Evolutionary conservation across 164 flowering plant species (phyloP).

Genomic region (Vitis amurensis): DNA sequence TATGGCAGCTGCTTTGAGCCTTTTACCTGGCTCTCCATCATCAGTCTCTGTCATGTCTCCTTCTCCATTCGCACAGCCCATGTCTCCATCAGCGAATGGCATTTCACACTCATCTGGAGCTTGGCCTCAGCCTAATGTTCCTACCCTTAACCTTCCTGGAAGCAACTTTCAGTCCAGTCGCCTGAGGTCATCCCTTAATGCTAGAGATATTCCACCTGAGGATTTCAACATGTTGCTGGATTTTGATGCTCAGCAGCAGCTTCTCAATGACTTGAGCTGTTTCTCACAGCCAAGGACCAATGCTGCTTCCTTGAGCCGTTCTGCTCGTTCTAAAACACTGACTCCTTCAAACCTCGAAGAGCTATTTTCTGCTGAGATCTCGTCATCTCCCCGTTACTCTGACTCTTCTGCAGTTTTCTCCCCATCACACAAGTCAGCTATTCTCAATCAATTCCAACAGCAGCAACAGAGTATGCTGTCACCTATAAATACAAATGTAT

Average conservation of each 20-base stretch:
- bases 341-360: conserved; percentile 86
- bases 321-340: conserved; percentile 55
- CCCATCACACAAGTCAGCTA: conserved; percentile 75
- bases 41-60: conserved; percentile 69
- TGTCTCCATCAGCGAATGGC: conserved; percentile 78
- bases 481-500: conserved; percentile 66
- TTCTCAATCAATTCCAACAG: conserved; percentile 79
- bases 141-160: conserved; percentile 84
- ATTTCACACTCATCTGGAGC: conserved; percentile 57
- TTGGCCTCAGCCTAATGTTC: conserved; percentile 85
- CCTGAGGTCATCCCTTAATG: conserved; percentile 77
- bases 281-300: conserved; percentile 41
- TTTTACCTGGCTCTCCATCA: conserved; percentile 66
- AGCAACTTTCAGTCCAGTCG: conserved; percentile 90
- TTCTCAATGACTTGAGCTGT: conserved; percentile 58
- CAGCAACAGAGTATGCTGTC: conserved; percentile 79
- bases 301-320: conserved; percentile 47
- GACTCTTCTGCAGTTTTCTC: conserved; percentile 65
- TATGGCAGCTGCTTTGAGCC: conserved; percentile 37
- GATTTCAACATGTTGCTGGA: conserved; percentile 56
- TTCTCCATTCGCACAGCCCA: conserved; percentile 77
- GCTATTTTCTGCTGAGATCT: conserved; percentile 63
- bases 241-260: conserved; percentile 60
- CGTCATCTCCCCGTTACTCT: conserved; percentile 57
- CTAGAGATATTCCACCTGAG: conserved; percentile 70